Evolutionary conservation across 2,329 filamentous ascomycete species (phyloP), one percentile per base, ranked within the genome.

Genomic region (Rhynchosporium secalis): DNA sequence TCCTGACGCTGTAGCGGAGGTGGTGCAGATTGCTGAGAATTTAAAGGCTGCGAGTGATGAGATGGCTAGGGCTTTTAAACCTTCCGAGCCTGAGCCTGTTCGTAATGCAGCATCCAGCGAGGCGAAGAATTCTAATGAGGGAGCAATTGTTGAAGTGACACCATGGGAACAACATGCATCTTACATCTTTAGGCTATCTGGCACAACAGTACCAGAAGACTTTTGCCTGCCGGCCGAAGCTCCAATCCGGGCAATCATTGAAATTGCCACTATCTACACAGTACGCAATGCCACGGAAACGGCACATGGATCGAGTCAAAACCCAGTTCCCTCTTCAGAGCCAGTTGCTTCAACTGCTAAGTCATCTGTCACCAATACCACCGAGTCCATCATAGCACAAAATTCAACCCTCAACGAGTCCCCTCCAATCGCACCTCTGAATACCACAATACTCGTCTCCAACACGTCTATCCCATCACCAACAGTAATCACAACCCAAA

Each of bases 1-100:
- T 58, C 72, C 74, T 9, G 75, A 76, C 62, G 73, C 76, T 40
- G 75, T 73, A 15, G 71, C 71, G 28, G 64, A 70, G 28, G 65
- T 65, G 12, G 62, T 72, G 12, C 67, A 75, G 20, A 61, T 57
- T 49, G 60, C 52, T 7, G 66, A 69, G 58, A 68, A 64, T 41
- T 56, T 69, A 20, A 61, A 64, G 47, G 60, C 62, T 51, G 58
- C 62, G 15, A 56, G 46, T 31, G 63, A 69, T 48, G 60, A 68
- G 48, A 59, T 64, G 43, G 38, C 52, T 41, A 60, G 73, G 36
- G 47, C 47, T 26, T 31, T 33, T 7, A 55, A 62, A 20, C 31
- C 58, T 29, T 33, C 40, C 38, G 43, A 64, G 36, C 31, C 54
- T 29, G 62, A 61, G 28, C 49, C 57, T 54, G 10, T 55, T 41